Percentiles rank a stretch among this genome's conserved stretches.
These are phyloP conservation scores for Phylloporus rhodoxanthus DNA, from an alignment of 768 basidiomycete genomes.

Conservation along the genomic window DNA sequence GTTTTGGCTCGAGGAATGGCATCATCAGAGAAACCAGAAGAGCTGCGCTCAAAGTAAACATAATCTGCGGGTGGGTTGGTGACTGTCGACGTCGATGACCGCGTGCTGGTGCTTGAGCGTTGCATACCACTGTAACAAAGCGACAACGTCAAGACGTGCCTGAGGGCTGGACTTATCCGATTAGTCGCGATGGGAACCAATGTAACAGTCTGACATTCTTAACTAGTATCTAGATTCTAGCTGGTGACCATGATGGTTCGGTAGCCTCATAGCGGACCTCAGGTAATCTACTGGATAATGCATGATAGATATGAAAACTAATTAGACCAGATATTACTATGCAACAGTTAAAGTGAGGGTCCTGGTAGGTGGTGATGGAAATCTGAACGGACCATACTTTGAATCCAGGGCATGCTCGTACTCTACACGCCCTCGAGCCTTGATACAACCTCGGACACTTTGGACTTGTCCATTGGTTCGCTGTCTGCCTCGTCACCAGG, in stretches of 20 bases:
- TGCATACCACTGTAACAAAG: conserved; percentile 18
- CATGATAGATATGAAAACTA: no score
- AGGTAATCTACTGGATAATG: no score
- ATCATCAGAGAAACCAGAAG: conserved; percentile 71
- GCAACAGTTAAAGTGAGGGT: no score
- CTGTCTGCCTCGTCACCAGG: conserved; percentile 25
- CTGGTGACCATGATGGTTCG: no score
- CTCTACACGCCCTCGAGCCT: conserved; percentile 26
- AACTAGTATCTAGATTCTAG: no score
- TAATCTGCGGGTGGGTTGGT: conserved; percentile 55
- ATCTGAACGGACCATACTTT: no score
- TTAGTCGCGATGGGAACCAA: conserved; percentile 19
- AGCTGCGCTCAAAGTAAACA: conserved; percentile 87
- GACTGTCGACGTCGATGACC: conserved; percentile 19
- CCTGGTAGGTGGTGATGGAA: no score
- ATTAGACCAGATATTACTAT: no score
- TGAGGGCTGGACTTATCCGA: neutral
- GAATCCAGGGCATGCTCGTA: no score
- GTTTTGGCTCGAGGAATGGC: conserved; percentile 79
- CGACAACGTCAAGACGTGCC: neutral
- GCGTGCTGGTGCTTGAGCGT: conserved; percentile 29
- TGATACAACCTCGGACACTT: conserved; percentile 35
- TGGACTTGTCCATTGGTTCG: conserved; percentile 48
- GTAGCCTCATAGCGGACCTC: no score
- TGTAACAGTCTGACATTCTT: no score